Evolutionary conservation across 352 stramenopile genomes (phyloP), one percentile per base, ranked within the genome.

Genomic region (Phytophthora gonapodyides): DNA sequence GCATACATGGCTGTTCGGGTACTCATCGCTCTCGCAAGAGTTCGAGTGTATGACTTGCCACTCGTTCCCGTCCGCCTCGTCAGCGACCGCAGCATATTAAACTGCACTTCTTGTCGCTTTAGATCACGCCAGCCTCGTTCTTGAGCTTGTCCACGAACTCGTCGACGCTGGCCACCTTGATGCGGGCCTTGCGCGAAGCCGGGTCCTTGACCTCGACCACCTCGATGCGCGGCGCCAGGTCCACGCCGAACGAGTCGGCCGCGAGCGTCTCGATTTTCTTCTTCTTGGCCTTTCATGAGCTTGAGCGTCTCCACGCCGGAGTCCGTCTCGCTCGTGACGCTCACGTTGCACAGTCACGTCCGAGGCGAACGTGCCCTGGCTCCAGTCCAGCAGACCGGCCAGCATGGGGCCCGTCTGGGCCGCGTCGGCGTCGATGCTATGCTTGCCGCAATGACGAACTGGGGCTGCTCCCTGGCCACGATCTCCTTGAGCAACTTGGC

Each of bases 221-320:
- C 37, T 91, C 68, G 58, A 92, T 86, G 53, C 84, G 84, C 3
- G 86, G 84, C 41, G 76, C 64, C 35, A 94, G 63, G 67, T 94
- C 84, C 50, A 94, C 69, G 57, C 78, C 80, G 24, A 93, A 75
- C 61, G 81, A 85, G 56, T 91, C 84, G 21, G 87, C 87, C 2
- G 76, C 65, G 16, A 92, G 54, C 15, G 82, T 82, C 50, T 94
- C 89, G 45, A 97, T 95, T 62, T 91, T 91, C 73, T 97, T 97
- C 75, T 96, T 96, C 82, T 97, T 97, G 31, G 89, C 89, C 84
- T 99, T n/a, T 99, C 97, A 99, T 99, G 70, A 99, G n/a, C n/a
- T 93, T 80, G 45, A 98, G 55, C 37, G 84, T 92, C 72, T 98
- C 84, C 9, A 97, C 77, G 48, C 95, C 94, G 11, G 89, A 63